A percentile compares a stretch with the other conserved stretches of the same genome.
phyloP scores from a whole-genome alignment of 352 stramenopile genomes.

The Globisporangium takayamanum region DNA sequence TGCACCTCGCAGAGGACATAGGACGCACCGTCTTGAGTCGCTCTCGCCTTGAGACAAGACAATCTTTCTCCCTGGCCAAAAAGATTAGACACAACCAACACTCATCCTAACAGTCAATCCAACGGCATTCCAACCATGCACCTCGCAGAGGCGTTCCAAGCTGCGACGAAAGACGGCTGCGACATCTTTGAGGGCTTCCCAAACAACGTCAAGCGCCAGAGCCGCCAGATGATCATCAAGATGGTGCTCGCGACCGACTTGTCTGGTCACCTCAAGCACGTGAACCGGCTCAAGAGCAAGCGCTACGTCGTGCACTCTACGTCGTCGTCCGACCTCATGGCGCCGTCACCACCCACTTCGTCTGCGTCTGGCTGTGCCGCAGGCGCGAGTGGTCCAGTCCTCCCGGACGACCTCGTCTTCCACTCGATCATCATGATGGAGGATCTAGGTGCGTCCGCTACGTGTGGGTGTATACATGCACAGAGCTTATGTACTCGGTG shows the following conservation, averaged over 20 bases:
- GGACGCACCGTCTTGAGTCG: no score
- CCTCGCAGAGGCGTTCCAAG: slow-evolving; percentile 61
- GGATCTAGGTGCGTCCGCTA: slow-evolving; percentile 29
- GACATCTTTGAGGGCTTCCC: slow-evolving; percentile 64
- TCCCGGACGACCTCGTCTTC: slow-evolving; percentile 48
- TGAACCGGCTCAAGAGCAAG: slow-evolving; percentile 76
- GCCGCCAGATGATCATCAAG: slow-evolving; percentile 65
- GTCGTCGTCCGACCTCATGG: slow-evolving; percentile 21
- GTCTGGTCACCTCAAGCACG: slow-evolving; percentile 63
- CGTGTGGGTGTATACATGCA: no score
- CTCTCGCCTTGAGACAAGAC: no score
- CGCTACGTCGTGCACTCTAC: slow-evolving; percentile 35
- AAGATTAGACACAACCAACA: no score
- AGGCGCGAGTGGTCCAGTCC: neutral
- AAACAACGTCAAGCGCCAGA: slow-evolving; percentile 39
- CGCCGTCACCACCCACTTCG: slow-evolving; percentile 1
- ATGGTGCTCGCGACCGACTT: slow-evolving; percentile 85
- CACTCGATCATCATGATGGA: slow-evolving; percentile 76
- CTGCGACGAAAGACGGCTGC: slow-evolving; percentile 54
- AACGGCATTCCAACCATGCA: no score
- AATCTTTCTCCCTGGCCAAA: no score
- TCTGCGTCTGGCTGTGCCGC: neutral
- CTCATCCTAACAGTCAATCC: no score
- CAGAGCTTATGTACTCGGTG: no score
- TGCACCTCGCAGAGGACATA: slow-evolving; percentile 69